phyloP scores from a whole-genome alignment of 352 stramenopile genomes.

The Phytophthora agathidicida region DNA sequence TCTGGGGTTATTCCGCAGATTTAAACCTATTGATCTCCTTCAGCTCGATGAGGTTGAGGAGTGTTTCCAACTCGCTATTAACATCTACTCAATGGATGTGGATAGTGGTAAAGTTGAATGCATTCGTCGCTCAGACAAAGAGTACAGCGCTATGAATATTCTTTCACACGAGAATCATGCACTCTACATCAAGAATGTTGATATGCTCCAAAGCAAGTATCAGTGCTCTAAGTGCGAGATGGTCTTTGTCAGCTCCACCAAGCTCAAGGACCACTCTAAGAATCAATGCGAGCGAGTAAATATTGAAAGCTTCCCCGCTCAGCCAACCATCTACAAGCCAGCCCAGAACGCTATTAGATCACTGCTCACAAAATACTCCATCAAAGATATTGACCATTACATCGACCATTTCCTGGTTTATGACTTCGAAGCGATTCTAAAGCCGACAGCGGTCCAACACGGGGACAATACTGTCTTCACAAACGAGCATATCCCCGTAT shows the following conservation, averaged over 20 bases:
- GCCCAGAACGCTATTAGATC: background rate
- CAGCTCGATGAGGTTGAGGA: conserved; percentile 15
- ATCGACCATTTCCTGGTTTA: conserved; percentile 11
- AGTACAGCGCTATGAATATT: background rate
- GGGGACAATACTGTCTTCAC: conserved; percentile 2
- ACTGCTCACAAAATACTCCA: background rate
- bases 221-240: conserved; percentile 6
- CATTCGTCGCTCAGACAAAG: conserved; percentile 4
- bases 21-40: conserved; percentile 13
- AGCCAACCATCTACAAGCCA: background rate
- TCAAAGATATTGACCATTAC: conserved; percentile 6
- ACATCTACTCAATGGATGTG: conserved; percentile 3
- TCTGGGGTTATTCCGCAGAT: background rate
- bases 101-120: background rate
- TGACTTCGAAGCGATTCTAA: conserved; percentile 7
- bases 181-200: background rate
- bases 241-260: background rate
- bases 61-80: too few species aligned
- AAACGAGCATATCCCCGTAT: conserved; percentile 6
- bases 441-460: background rate
- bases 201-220: conserved; percentile 3
- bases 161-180: conserved; percentile 2
- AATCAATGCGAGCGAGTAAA: conserved; percentile 3
- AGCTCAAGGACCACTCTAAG: background rate
- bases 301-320: background rate